These are phyloP conservation scores for Sherardia arvensis DNA, from an alignment of 257 asterid genomes.

Conservation along the genomic window DNA sequence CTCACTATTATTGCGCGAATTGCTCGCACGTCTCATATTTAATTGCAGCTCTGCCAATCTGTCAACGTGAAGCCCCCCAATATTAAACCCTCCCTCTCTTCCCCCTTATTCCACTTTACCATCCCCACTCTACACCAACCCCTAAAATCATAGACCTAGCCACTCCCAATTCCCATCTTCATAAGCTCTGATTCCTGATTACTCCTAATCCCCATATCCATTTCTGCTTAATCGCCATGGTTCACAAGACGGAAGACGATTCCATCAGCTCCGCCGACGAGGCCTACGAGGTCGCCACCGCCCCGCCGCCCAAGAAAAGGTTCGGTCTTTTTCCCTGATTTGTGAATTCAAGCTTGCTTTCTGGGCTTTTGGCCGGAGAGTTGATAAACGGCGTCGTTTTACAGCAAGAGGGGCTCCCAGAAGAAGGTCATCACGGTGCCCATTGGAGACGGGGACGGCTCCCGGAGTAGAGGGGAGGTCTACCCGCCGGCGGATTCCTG, in stretches of 20 bases:
- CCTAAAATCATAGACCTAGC: too few relatives aligned
- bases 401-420: constrained; percentile 35
- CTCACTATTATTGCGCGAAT: constrained; percentile 35
- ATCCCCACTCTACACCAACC: constrained; percentile 25
- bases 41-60: constrained; percentile 51
- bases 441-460: constrained; percentile 41
- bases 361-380: neutral
- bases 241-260: constrained; percentile 23
- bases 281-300: constrained; percentile 28
- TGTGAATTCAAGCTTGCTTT: neutral
- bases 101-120: constrained; percentile 22
- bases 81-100: constrained; percentile 21
- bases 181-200: neutral
- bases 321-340: constrained; percentile 4
- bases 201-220: too few relatives aligned
- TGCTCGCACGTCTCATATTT: constrained; percentile 63
- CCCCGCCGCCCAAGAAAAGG: constrained; percentile 65
- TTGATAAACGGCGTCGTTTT: neutral
- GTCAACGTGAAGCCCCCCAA: constrained; percentile 39
- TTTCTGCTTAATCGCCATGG: constrained; percentile 6
- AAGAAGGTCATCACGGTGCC: constrained; percentile 58
- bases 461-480: constrained; percentile 55
- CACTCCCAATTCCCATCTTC: constrained; percentile 3
- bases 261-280: constrained; percentile 42
- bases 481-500: constrained; percentile 88